These are phyloP conservation scores for Ganoderma lucidum DNA, from an alignment of 1,284 basidiomycete genomes.

Conservation along the genomic window DNA sequence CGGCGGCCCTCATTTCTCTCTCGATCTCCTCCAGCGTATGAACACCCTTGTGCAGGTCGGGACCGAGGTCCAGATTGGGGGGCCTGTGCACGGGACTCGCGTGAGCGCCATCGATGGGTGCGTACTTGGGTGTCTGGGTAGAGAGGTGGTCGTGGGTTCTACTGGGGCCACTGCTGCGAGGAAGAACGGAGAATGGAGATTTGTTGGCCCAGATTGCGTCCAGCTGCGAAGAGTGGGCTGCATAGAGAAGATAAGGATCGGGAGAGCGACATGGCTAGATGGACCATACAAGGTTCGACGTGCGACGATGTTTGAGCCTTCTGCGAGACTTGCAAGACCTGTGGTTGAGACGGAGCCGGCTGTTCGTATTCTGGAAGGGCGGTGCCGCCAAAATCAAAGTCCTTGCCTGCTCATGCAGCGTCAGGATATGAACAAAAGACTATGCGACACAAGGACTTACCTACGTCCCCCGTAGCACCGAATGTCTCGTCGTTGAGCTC, in stretches of 20 bases:
- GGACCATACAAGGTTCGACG: constrained; percentile 43
- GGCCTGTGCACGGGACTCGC: constrained; percentile 27
- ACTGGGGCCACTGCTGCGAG: constrained; percentile 58
- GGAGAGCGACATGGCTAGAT: constrained; percentile 37
- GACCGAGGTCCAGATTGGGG: constrained; percentile 34
- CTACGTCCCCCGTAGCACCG: constrained; percentile 72
- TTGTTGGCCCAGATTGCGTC: constrained; percentile 84
- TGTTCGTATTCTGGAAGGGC: constrained; percentile 45
- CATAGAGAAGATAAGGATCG: constrained; percentile 43
- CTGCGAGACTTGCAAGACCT: constrained; percentile 31
- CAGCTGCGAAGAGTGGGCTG: constrained; percentile 52
- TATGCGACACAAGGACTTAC: constrained; percentile 52
- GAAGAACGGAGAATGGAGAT: constrained; percentile 74
- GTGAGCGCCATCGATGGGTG: constrained; percentile 26
- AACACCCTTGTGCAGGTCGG: constrained; percentile 49
- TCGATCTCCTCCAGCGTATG: constrained; percentile 95
- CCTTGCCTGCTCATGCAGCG: constrained; percentile 70
- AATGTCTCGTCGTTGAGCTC: constrained; percentile 98
- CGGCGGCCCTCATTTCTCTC: constrained; percentile 82
- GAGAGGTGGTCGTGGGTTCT: constrained; percentile 47
- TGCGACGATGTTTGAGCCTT: constrained; percentile 32
- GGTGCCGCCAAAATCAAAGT: constrained; percentile 88
- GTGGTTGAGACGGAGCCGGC: constrained; percentile 25
- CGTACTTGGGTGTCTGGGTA: constrained; percentile 30
- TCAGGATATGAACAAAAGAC: constrained; percentile 8